Evolutionary conservation across 2,329 filamentous ascomycete genomes (phyloP).

Genomic region (Stromatinia cepivora): DNA sequence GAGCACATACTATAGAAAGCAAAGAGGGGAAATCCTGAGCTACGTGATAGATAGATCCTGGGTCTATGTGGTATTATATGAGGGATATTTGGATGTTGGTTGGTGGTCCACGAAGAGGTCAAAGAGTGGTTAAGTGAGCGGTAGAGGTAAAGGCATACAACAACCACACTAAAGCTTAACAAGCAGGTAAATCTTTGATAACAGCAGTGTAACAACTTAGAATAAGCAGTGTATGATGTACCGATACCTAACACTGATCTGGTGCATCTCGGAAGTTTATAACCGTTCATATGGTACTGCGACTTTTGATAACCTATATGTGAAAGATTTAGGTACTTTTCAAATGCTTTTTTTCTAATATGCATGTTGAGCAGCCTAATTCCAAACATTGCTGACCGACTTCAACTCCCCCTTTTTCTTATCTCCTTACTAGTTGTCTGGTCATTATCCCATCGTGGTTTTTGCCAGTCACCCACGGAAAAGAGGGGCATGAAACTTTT

Average conservation of each 20-base stretch:
- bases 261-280: background rate
- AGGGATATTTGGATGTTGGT: conserved; percentile 6
- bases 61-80: conserved; percentile 4
- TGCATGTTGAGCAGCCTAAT: background rate
- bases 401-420: background rate
- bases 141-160: background rate
- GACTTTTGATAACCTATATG: background rate
- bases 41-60: background rate
- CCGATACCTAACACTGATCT: background rate
- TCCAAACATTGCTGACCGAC: background rate
- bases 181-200: background rate
- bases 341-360: background rate
- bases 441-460: background rate
- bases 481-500: background rate
- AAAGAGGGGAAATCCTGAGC: background rate
- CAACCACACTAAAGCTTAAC: background rate
- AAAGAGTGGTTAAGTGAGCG: background rate
- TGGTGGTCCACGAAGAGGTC: background rate
- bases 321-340: background rate
- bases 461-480: background rate
- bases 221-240: background rate
- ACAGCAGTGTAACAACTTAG: background rate
- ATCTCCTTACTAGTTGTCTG: background rate
- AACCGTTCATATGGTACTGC: background rate
- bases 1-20: conserved; percentile 46